phyloP scores from a whole-genome alignment of 345 rosid genomes.

The Pseudoturritis turrita region DNA sequence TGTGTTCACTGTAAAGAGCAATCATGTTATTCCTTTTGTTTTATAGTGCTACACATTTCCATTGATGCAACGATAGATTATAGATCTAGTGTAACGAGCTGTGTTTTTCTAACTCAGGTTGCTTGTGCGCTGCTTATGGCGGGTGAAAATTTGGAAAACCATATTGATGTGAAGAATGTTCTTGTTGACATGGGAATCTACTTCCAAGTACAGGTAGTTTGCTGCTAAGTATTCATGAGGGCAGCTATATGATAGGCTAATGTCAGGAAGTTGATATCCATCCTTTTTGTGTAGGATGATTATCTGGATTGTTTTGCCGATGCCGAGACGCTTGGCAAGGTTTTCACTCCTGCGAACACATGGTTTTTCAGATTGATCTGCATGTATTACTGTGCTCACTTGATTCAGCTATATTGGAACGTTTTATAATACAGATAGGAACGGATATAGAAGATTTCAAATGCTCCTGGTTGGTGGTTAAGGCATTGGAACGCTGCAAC shows the following conservation, averaged over 20 bases:
- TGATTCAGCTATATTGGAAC: not conserved
- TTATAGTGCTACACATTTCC: not conserved
- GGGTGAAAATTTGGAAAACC: constrained; percentile 68
- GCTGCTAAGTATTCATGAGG: not conserved
- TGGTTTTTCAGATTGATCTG: not conserved
- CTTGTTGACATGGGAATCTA: constrained; percentile 76
- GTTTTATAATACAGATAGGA: constrained; percentile 51
- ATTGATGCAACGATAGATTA: not conserved
- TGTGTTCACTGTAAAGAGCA: not conserved
- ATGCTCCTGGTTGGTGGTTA: constrained; percentile 89
- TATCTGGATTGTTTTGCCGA: constrained; percentile 81
- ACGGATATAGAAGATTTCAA: constrained; percentile 85
- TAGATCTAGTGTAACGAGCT: not conserved
- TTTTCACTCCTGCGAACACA: constrained; percentile 15
- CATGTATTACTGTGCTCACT: not conserved
- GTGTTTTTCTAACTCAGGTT: constrained; percentile 42
- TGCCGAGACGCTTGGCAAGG: constrained; percentile 74
- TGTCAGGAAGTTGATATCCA: not conserved
- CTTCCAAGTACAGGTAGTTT: constrained; percentile 74
- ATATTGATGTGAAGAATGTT: constrained; percentile 53
- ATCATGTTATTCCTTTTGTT: not conserved
- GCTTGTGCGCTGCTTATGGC: constrained; percentile 78
- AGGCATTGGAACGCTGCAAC: constrained; percentile 60
- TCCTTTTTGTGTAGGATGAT: constrained; percentile 53
- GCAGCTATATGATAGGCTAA: not conserved